A percentile compares a stretch with the other conserved stretches of the same genome.
phyloP scores from a whole-genome alignment of 1,284 basidiomycete species.

The Crocinoboletus sp. region DNA sequence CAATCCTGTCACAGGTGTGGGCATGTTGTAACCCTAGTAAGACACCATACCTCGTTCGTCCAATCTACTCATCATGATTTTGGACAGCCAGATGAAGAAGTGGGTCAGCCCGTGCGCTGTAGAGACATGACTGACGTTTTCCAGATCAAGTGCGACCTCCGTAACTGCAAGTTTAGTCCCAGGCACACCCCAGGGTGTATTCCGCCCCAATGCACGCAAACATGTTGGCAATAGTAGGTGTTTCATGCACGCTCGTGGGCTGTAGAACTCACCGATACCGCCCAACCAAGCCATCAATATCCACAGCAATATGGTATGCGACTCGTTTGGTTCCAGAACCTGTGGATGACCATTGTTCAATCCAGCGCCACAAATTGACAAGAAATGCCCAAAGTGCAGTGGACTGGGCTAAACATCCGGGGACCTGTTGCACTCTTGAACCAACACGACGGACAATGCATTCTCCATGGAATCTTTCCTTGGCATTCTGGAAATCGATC shows the following conservation, averaged over 20 bases:
- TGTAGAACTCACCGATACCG: slow-evolving; percentile 10
- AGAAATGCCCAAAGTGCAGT: slow-evolving; percentile 29
- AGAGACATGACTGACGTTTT: slow-evolving; percentile 11
- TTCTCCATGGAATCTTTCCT: slow-evolving; percentile 6
- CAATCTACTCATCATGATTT: slow-evolving; percentile 7
- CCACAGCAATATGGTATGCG: slow-evolving; percentile 60
- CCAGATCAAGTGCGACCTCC: slow-evolving; percentile 60
- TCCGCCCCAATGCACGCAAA: slow-evolving; percentile 48
- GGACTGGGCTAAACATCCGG: slow-evolving; percentile 17
- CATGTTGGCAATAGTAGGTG: slow-evolving; percentile 71
- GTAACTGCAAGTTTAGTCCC: slow-evolving; percentile 62
- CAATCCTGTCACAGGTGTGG: slow-evolving; percentile 43
- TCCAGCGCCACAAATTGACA: slow-evolving; percentile 32
- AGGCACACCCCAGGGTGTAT: slow-evolving; percentile 48
- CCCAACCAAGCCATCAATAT: slow-evolving; percentile 49
- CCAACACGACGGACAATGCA: slow-evolving; percentile 10
- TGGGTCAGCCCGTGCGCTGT: slow-evolving; percentile 22
- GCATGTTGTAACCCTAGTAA: slow-evolving; percentile 52
- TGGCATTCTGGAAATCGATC: slow-evolving; percentile 10
- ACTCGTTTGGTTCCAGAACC: slow-evolving; percentile 41
- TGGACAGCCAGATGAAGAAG: slow-evolving; percentile 60
- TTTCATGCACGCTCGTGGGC: background rate
- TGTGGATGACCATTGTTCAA: slow-evolving; percentile 40
- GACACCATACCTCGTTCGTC: slow-evolving; percentile 19
- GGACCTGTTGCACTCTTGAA: slow-evolving; percentile 2